Base-by-base conservation (phyloP, 1,284 basidiomycete genomes). In the Cryptococcus floricola region DNA sequence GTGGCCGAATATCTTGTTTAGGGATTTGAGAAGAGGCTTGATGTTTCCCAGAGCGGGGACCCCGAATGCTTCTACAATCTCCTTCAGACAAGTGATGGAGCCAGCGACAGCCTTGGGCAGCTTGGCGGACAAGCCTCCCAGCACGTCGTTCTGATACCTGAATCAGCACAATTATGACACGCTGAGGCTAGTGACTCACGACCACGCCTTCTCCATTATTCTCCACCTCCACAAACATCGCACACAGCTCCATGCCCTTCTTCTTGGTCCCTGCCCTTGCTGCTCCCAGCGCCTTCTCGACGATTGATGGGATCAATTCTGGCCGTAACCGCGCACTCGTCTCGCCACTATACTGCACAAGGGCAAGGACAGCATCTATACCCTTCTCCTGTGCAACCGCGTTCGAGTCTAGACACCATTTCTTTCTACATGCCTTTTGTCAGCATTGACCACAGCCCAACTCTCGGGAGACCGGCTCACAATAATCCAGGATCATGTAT, bases 321-420 rank as follows among this genome's bases (percentile, higher is more conserved):
- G 90, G 84, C 69, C 94, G 81, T 41, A 89, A 78, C 77, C 71
- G 86, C 47, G 87, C 87, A 52, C 88, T 86, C 47, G 82, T 86
- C 79, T 94, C 91, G 56, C 95, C 96, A 18, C 92, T 91, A 69
- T 87, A 91, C 77, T 91, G 90, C 62, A 97, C 86, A 61, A 97
- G 84, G 14, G 87, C 81, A 63, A 89, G 83, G 42, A 95, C 78
- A 68, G 90, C 88, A 77, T 96, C 88, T 19, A 96, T 83, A 38
- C 89, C 96, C 74, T 96, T 97, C 80, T 98, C 96, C 77, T 99
- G 96, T 12, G 96, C 94, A 34, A 98, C 95, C 13, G 89, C 96
- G 77, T 98, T 98, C 1, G 91, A 81, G 71, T 99, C 96, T 4
- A 85, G 85, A 39, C 81, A 88, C 72, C 94, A 91, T 78, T 87